phyloP scores from a whole-genome alignment of 345 rosid genomes.

The Balakata baccata region DNA sequence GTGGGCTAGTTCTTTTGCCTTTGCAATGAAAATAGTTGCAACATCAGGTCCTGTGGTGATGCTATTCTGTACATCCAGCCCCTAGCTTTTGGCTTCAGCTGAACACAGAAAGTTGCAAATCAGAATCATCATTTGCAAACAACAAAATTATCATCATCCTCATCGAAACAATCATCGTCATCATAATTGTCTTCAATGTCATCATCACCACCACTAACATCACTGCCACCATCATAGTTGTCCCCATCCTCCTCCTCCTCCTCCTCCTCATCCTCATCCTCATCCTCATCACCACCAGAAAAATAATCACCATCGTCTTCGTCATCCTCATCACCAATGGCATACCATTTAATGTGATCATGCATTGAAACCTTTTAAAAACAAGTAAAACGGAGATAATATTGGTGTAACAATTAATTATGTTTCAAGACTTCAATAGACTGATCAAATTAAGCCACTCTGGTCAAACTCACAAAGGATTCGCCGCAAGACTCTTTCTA shows the following conservation, averaged over 20 bases:
- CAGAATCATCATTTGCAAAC: constrained; percentile 32
- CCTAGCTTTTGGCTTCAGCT: constrained; percentile 55
- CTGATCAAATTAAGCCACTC: background rate
- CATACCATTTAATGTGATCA: constrained; percentile 28
- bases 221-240: background rate
- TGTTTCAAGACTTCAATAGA: background rate
- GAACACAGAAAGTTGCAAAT: constrained; percentile 50
- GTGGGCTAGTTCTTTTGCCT: constrained; percentile 35
- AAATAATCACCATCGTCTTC: background rate
- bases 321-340: constrained; percentile 19
- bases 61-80: constrained; percentile 48
- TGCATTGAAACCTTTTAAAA: constrained; percentile 42
- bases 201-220: constrained; percentile 6
- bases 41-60: constrained; percentile 48
- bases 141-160: constrained; percentile 27
- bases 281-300: no score
- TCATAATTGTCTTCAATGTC: constrained; percentile 17
- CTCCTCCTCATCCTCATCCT: no score
- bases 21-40: constrained; percentile 50
- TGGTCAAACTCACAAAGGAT: background rate
- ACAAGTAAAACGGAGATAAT: constrained; percentile 36
- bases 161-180: constrained; percentile 17
- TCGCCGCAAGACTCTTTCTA: no score
- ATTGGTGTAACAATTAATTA: background rate
- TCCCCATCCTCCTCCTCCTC: background rate